Evolutionary conservation across 1,139 yeast species (phyloP), one percentile per base, ranked within the genome.

Genomic region (Candida buenavistaensis): DNA sequence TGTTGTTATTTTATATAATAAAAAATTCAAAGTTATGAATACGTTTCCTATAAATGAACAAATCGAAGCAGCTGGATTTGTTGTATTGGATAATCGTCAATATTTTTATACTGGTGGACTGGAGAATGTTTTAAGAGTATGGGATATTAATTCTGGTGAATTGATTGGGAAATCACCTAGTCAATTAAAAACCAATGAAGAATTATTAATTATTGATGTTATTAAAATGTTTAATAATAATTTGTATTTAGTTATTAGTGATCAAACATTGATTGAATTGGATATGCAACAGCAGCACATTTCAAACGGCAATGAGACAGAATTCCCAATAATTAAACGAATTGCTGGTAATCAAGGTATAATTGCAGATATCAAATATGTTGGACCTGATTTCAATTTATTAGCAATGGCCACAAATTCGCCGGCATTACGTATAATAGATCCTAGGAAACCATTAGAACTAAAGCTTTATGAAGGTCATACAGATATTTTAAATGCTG

Each of bases 271-370:
- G 17, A 70, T 78, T 23, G 75, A 80, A 48, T 46, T 82, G 12
- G 74, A 75, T 40, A 40, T 71, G 12, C 53, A 56, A n/a, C n/a
- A n/a, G n/a, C n/a, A n/a, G n/a, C n/a, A n/a, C n/a, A n/a, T n/a
- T n/a, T n/a, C n/a, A n/a, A n/a, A n/a, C n/a, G n/a, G n/a, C n/a
- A n/a, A n/a, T n/a, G n/a, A n/a, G n/a, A n/a, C n/a, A n/a, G 57
- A 53, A 12, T 59, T 85, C 7, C 69, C 74, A 8, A 54, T 77
- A 3, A 47, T 59, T 8, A 68, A 78, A 36, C 69, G 80, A 30
- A 71, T 89, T 46, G 95, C 96, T 1, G 97, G 97, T 49, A 89
- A 90, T 57, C 96, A 92, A 59, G 97, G 97, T 41, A 94, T 94
- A 23, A 82, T 92, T 50, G 95, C 97, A 6, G 98, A 88, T 52